These are phyloP conservation scores for Halophytophthora batemanensis DNA, from an alignment of 352 stramenopile species.

Conservation along the genomic window DNA sequence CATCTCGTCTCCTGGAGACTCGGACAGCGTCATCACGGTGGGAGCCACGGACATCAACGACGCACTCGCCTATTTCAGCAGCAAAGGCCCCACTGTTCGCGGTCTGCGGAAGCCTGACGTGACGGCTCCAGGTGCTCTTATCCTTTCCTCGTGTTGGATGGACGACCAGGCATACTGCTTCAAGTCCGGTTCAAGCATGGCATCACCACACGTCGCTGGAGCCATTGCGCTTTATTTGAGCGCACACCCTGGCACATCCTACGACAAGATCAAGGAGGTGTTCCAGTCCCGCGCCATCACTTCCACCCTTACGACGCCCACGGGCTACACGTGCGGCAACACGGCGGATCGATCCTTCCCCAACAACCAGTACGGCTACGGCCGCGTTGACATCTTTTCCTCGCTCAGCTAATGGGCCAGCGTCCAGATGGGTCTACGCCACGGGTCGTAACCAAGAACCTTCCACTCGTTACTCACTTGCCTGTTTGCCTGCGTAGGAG, in stretches of 20 bases:
- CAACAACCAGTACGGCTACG: slow-evolving; percentile 63
- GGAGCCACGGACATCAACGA: slow-evolving; percentile 51
- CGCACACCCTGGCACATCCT: slow-evolving; percentile 32
- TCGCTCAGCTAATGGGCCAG: slow-evolving; percentile 16
- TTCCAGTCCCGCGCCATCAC: slow-evolving; percentile 30
- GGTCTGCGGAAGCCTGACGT: slow-evolving; percentile 56
- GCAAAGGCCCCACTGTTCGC: slow-evolving; percentile 42
- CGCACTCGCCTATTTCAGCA: slow-evolving; percentile 43
- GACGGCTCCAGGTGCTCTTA: slow-evolving; percentile 37
- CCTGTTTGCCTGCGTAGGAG: no score
- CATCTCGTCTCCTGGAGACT: slow-evolving; percentile 53
- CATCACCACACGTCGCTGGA: slow-evolving; percentile 54
- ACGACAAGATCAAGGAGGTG: slow-evolving; percentile 38
- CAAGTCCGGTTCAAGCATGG: slow-evolving; percentile 70
- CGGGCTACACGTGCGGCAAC: slow-evolving; percentile 35
- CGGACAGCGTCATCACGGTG: slow-evolving; percentile 54
- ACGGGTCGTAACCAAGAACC: not conserved
- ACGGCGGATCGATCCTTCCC: slow-evolving; percentile 39
- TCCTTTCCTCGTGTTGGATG: slow-evolving; percentile 48
- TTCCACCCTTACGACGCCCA: slow-evolving; percentile 22
- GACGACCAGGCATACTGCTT: slow-evolving; percentile 45
- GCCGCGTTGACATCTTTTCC: slow-evolving; percentile 39
- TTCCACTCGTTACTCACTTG: no score
- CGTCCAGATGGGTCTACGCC: not conserved
- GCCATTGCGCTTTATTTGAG: slow-evolving; percentile 52